These are phyloP conservation scores for Triadica sebifera DNA, from an alignment of 345 rosid species.

Conservation along the genomic window DNA sequence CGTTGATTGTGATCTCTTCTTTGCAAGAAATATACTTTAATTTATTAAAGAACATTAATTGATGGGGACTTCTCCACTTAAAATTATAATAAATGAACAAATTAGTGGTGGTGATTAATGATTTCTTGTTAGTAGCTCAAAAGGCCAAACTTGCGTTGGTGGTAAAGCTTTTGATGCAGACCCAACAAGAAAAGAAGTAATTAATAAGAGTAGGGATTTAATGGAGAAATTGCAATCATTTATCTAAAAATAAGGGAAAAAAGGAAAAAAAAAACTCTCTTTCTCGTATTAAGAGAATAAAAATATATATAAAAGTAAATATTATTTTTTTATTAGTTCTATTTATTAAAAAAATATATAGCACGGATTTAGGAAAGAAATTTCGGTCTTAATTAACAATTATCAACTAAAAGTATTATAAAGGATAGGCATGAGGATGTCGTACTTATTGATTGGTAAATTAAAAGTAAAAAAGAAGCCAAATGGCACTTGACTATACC, in stretches of 20 bases:
- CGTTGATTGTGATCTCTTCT: constrained; percentile 14
- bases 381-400: too few species aligned
- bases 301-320: too few species aligned
- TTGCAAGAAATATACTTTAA: too few species aligned
- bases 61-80: not conserved
- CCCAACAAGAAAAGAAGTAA: not conserved
- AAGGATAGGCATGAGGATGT: not conserved
- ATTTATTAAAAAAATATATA: too few species aligned
- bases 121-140: not conserved
- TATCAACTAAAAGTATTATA: not conserved
- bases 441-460: not conserved
- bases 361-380: too few species aligned
- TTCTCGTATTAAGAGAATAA: too few species aligned
- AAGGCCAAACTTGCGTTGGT: not conserved
- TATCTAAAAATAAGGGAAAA: too few species aligned
- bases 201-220: too few species aligned
- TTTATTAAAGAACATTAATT: not conserved
- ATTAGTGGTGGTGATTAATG: too few species aligned
- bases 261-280: too few species aligned
- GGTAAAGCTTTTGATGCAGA: constrained; percentile 1
- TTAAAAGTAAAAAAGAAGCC: not conserved
- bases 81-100: not conserved
- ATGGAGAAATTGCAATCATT: too few species aligned
- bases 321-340: too few species aligned
- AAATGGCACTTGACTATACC: not conserved